phyloP scores from a whole-genome alignment of 768 basidiomycete species.

The Punctularia strigosozonata region DNA sequence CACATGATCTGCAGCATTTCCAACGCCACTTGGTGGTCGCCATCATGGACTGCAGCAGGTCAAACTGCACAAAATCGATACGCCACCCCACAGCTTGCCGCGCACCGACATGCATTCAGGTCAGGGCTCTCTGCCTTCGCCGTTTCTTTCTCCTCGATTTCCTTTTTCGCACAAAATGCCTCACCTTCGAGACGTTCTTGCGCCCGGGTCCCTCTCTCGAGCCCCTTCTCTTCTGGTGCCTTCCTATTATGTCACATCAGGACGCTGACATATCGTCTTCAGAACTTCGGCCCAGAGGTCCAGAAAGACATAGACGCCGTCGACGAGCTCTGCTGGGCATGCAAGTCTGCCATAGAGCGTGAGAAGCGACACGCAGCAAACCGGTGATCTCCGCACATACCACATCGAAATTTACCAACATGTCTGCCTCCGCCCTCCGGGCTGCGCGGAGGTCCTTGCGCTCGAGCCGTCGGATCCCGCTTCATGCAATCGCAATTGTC shows the following conservation, averaged over 20 bases:
- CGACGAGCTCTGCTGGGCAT: slow-evolving; percentile 61
- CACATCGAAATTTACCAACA: too few species aligned
- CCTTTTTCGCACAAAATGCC: neutral
- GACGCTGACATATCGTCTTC: slow-evolving; percentile 1
- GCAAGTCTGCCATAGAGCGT: too few species aligned
- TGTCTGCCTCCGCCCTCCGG: too few species aligned
- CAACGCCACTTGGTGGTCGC: slow-evolving; percentile 65
- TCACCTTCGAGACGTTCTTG: neutral
- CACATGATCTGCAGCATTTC: slow-evolving; percentile 43
- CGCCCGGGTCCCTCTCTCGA: neutral
- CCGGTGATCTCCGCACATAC: too few species aligned
- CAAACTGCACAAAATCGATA: slow-evolving; percentile 50
- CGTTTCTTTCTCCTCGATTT: slow-evolving; percentile 3
- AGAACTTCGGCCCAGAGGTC: slow-evolving; percentile 62
- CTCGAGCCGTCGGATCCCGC: too few species aligned
- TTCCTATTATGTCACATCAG: neutral
- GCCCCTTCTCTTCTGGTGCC: slow-evolving; percentile 1
- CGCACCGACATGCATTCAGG: slow-evolving; percentile 42
- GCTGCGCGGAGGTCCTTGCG: too few species aligned
- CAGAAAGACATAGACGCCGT: slow-evolving; percentile 59
- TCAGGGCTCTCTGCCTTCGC: slow-evolving; percentile 18
- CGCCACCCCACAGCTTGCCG: slow-evolving; percentile 47
- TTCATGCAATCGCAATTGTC: too few species aligned
- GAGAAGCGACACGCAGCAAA: too few species aligned
- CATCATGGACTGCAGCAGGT: slow-evolving; percentile 63